A percentile compares a stretch with the other conserved stretches of the same genome.
Conservation (phyloP, 2,329 filamentous ascomycete species). For the Aspergillus aculeatinus region DNA sequence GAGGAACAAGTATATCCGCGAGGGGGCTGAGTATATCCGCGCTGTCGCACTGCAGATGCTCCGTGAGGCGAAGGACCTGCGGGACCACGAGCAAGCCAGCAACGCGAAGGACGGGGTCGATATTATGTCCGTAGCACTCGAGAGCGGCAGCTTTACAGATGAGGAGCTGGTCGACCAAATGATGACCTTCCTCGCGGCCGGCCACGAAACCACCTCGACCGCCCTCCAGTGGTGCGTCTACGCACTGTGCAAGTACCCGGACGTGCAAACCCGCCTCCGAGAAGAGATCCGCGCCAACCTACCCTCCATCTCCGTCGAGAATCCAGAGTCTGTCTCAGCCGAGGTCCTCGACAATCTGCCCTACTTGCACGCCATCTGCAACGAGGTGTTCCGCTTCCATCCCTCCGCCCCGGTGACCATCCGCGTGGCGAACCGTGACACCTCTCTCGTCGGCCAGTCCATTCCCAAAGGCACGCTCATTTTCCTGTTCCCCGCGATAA, state of each 20-base stretch:
- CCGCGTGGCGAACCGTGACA: conserved; percentile 65
- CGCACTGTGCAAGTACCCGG: conserved; percentile 64
- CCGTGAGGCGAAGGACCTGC: conserved; percentile 60
- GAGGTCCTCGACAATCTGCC: conserved; percentile 65
- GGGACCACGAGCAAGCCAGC: conserved; percentile 39
- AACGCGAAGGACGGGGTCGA: conserved; percentile 54
- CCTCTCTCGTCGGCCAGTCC: conserved; percentile 61
- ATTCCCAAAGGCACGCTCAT: conserved; percentile 71
- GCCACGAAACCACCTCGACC: conserved; percentile 76
- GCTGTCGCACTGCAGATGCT: conserved; percentile 68
- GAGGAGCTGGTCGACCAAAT: conserved; percentile 82
- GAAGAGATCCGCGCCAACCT: conserved; percentile 64
- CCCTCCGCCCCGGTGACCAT: conserved; percentile 70
- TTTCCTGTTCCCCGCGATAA: conserved; percentile 63
- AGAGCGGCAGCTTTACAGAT: conserved; percentile 72
- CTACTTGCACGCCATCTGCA: conserved; percentile 77
- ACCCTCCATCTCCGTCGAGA: conserved; percentile 52
- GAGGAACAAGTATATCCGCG: conserved; percentile 64
- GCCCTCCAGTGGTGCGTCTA: conserved; percentile 75
- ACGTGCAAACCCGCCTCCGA: conserved; percentile 66
- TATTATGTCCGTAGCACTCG: conserved; percentile 77
- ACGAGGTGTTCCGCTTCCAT: conserved; percentile 72
- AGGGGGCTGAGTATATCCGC: conserved; percentile 61
- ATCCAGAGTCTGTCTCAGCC: conserved; percentile 66
- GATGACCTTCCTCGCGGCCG: conserved; percentile 85